phyloP scores from a whole-genome alignment of 768 basidiomycete species.

The Suillus variegatus region DNA sequence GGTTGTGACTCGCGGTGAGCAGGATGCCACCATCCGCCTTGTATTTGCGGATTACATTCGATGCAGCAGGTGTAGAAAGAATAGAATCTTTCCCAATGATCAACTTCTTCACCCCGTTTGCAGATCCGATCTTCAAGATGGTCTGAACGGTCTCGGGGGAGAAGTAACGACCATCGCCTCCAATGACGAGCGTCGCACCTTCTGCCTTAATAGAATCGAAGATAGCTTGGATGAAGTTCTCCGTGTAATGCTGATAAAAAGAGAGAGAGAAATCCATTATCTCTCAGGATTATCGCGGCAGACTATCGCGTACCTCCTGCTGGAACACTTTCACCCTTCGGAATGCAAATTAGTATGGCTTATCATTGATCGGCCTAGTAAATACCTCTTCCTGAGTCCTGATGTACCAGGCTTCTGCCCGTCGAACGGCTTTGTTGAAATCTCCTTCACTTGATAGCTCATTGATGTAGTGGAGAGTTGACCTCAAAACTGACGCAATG shows the following conservation, averaged over 20 bases:
- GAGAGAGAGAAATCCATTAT: constrained; percentile 12
- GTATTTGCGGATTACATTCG: constrained; percentile 93
- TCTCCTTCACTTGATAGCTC: constrained; percentile 57
- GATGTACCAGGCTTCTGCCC: constrained; percentile 99
- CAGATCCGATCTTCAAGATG: constrained; percentile 92
- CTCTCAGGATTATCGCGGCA: constrained; percentile 14
- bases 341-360: constrained; percentile 22
- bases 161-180: constrained; percentile 96
- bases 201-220: constrained; percentile 83
- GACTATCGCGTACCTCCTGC: constrained; percentile 66
- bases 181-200: constrained; percentile 87
- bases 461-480: constrained; percentile 30
- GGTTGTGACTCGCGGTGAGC: constrained; percentile 96
- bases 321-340: constrained; percentile 96
- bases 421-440: constrained; percentile 83
- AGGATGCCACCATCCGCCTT: constrained; percentile 97
- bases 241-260: constrained; percentile 84
- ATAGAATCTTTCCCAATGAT: constrained; percentile 92
- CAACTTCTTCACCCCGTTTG: constrained; percentile 89
- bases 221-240: constrained; percentile 97
- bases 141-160: constrained; percentile 84
- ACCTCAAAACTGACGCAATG: not conserved
- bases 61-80: constrained; percentile 95
- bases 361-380: constrained; percentile 13
- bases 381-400: constrained; percentile 90